phyloP scores from a whole-genome alignment of 768 basidiomycete genomes.

The Kwoniella heveanensis region DNA sequence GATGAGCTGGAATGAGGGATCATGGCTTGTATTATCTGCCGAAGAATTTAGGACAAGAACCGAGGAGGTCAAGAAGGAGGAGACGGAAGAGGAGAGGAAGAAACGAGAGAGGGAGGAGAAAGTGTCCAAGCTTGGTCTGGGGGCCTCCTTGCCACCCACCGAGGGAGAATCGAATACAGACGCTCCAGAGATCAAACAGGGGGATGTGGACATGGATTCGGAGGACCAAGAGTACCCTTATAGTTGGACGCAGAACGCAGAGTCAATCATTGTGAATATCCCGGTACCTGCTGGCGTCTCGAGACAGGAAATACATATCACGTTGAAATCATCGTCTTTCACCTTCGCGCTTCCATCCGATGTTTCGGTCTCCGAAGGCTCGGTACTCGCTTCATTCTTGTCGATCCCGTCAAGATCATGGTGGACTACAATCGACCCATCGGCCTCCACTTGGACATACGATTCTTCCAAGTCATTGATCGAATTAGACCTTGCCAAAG shows the following conservation, averaged over 20 bases:
- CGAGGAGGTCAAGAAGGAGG: constrained; percentile 4
- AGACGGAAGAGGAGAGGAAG: constrained; percentile 14
- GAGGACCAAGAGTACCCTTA: constrained; percentile 63
- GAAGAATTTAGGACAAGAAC: constrained; percentile 22
- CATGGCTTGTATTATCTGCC: constrained; percentile 38
- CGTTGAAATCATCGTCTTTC: constrained; percentile 16
- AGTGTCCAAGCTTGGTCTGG: constrained; percentile 35
- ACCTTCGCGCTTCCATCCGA: constrained; percentile 20
- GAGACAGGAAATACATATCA: constrained; percentile 25
- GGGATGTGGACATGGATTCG: background rate
- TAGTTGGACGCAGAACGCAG: constrained; percentile 87
- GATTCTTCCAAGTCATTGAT: constrained; percentile 69
- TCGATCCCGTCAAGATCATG: constrained; percentile 26
- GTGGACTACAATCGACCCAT: constrained; percentile 78
- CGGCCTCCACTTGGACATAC: constrained; percentile 91
- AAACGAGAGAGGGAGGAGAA: constrained; percentile 25
- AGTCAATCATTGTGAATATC: constrained; percentile 80
- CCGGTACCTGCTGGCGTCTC: constrained; percentile 67
- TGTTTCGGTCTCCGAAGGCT: background rate
- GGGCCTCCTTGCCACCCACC: constrained; percentile 16
- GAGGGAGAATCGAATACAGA: background rate
- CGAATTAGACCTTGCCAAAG: constrained; percentile 83
- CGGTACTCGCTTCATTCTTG: constrained; percentile 28
- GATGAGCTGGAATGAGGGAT: constrained; percentile 27
- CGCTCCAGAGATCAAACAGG: no score